Conservation (phyloP, 345 rosid genomes). For the Syzygium aromaticum region DNA sequence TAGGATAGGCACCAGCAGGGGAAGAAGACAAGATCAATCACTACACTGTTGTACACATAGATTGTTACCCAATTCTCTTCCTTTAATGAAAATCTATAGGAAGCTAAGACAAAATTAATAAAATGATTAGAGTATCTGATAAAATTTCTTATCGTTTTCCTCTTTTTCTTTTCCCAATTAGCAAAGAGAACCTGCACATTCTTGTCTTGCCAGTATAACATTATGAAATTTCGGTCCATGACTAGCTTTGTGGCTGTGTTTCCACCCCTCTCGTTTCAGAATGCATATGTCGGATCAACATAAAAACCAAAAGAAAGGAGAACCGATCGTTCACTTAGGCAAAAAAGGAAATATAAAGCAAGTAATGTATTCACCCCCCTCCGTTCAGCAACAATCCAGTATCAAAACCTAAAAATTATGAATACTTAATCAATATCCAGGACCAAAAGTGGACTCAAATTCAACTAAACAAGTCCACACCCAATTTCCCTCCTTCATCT, state of each 20-base stretch:
- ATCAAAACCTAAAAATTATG: neutral
- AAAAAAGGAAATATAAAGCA: neutral
- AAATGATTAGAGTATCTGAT: neutral
- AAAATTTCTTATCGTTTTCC: neutral
- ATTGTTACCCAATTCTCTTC: neutral
- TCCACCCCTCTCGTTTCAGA: neutral
- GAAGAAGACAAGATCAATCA: neutral
- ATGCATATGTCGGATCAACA: neutral
- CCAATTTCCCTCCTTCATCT: neutral
- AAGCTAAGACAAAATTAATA: neutral
- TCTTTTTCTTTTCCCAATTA: neutral
- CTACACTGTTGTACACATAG: neutral
- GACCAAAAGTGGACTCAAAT: neutral
- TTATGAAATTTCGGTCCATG: neutral
- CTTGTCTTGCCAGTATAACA: neutral
- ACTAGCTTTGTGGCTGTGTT: neutral
- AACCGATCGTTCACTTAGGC: neutral
- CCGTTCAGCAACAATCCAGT: neutral
- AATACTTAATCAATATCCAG: neutral
- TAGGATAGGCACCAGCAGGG: neutral
- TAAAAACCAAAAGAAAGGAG: neutral
- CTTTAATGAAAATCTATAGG: neutral
- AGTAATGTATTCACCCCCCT: neutral
- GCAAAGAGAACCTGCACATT: neutral
- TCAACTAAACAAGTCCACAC: neutral